phyloP scores from a whole-genome alignment of 192 early-diverging fungal species.

The Radiomyces spectabilis region DNA sequence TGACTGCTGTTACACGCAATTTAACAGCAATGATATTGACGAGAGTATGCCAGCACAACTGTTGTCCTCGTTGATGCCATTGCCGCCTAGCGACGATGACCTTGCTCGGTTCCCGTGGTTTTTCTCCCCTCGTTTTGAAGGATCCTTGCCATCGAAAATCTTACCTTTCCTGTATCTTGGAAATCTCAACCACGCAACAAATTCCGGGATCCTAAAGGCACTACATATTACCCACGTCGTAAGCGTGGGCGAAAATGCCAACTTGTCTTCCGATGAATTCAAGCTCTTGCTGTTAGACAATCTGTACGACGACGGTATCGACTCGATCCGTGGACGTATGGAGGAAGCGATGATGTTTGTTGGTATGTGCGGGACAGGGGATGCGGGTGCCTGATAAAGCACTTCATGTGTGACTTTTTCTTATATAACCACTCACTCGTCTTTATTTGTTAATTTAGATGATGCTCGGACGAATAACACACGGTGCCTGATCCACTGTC shows the following conservation, averaged over 20 bases:
- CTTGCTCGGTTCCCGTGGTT: constrained; percentile 37
- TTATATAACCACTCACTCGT: no score
- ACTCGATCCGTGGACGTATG: constrained; percentile 40
- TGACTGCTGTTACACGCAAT: not conserved
- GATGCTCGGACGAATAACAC: constrained; percentile 31
- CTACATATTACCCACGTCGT: constrained; percentile 48
- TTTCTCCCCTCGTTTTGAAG: constrained; percentile 45
- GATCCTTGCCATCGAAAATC: constrained; percentile 53
- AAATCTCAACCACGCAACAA: constrained; percentile 57
- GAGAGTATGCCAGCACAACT: not conserved
- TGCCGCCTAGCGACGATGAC: not conserved
- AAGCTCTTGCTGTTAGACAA: constrained; percentile 42
- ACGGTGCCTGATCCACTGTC: constrained; percentile 46
- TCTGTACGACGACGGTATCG: constrained; percentile 55
- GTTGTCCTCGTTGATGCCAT: no score
- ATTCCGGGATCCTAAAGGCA: constrained; percentile 41
- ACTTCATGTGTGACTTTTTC: no score
- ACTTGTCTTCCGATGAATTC: constrained; percentile 30
- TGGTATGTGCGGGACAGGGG: constrained; percentile 20
- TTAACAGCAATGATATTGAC: not conserved
- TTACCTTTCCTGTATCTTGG: constrained; percentile 51
- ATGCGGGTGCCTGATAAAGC: no score
- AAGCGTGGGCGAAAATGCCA: constrained; percentile 52
- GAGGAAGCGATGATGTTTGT: constrained; percentile 42
- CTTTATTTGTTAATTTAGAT: constrained; percentile 21